Evolutionary conservation across 768 basidiomycete species (phyloP), one percentile per base, ranked within the genome.

Genomic region (Lyophyllum atratum): DNA sequence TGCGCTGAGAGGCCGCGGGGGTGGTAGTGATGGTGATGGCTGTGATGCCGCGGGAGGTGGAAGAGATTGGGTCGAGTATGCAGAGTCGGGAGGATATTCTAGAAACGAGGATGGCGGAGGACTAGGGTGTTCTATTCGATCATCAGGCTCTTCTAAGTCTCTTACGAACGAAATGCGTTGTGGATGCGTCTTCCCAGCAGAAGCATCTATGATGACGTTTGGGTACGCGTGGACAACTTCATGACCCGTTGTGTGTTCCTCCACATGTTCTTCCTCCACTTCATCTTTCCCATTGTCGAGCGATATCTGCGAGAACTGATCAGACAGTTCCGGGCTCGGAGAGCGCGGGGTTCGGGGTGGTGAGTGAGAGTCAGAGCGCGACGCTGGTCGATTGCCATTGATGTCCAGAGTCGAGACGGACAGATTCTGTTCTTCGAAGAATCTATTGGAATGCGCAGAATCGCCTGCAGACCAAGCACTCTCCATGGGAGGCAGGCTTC

Each of bases 401-500:
- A 88, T 81, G 64, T 82, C 77, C 39, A 87, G 73, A 0, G 85
- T 87, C 14, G 85, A 86, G 51, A 85, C 78, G 10, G 85, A 85
- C 9, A 74, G 75, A 65, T 83, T 70, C 19, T 66, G 61, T 39
- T 58, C 55, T 40, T 69, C 68, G 28, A 75, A 69, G 48, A 74
- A 72, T 34, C 70, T 73, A 53, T 72, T 72, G 19, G 72, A 69
- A 9, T 68, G 67, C n/a, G 68, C 58, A 14, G 71, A 64, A 24
- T 67, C 63, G 34, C 74, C 66, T 26, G 69, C 64, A 28, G 67
- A 68, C 67, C 72, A 72, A 50, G 62, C 65, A 24, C 72, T 67
- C 49, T 75, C 70, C 39, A 68, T 65, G 48, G 66, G 59, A n/a
- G 72, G 72, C 62, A 77, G 69, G 59, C 78, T 78, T 66, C 76